Evolutionary conservation across 2,329 filamentous ascomycete species (phyloP).

Genomic region (Acrocalymma vagum): DNA sequence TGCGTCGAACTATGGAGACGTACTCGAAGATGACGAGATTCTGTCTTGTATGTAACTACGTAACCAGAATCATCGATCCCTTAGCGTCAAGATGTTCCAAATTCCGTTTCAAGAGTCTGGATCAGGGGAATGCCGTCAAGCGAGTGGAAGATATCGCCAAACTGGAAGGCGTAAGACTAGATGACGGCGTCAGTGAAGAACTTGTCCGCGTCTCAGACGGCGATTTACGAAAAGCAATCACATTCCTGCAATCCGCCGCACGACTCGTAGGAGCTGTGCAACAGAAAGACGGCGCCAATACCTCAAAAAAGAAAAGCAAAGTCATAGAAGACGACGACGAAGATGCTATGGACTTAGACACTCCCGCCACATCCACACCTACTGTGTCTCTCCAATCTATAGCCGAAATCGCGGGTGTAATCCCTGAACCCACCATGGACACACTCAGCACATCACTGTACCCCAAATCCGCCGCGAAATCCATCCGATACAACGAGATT

Average conservation of each 20-base stretch:
- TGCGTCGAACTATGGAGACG: conserved; percentile 97
- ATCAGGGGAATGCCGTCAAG: conserved; percentile 82
- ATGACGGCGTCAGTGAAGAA: conserved; percentile 81
- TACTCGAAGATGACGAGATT: conserved; percentile 97
- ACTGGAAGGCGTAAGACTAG: conserved; percentile 78
- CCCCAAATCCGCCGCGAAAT: conserved; percentile 58
- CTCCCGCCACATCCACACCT: conserved; percentile 15
- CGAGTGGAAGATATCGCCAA: conserved; percentile 84
- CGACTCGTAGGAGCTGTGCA: conserved; percentile 75
- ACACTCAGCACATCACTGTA: conserved; percentile 78
- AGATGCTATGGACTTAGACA: conserved; percentile 61
- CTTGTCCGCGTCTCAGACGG: conserved; percentile 90
- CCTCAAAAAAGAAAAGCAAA: conserved; percentile 54
- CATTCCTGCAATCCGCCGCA: conserved; percentile 93
- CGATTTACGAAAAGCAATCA: conserved; percentile 95
- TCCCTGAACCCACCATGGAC: conserved; percentile 78
- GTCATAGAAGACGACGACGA: conserved; percentile 56
- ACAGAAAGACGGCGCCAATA: conserved; percentile 33
- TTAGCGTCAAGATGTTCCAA: conserved; percentile 93
- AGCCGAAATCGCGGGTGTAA: conserved; percentile 95
- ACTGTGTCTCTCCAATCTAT: conserved; percentile 75
- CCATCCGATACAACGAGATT: conserved; percentile 72
- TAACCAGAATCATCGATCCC: conserved; percentile 97
- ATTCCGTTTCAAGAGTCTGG: conserved; percentile 96
- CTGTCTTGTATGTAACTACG: conserved; percentile 98